Evolutionary conservation across 352 stramenopile genomes (phyloP).

Genomic region (Labyrinthula sp.): DNA sequence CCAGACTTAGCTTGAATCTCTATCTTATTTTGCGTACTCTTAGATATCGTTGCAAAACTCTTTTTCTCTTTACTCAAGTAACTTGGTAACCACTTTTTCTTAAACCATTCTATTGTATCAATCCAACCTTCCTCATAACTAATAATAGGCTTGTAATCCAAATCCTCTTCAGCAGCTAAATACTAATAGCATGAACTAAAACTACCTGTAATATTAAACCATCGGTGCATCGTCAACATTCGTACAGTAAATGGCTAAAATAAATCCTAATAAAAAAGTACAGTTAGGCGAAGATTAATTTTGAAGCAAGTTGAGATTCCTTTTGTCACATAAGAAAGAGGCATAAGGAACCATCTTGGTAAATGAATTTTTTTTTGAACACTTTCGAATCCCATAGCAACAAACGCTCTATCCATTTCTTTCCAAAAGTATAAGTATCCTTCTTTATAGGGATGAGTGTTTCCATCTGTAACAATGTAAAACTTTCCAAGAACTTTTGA

Average conservation of each 20-base stretch:
- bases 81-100: too few species aligned
- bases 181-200: constrained; percentile 53
- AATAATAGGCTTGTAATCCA: constrained; percentile 55
- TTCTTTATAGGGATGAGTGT: too few species aligned
- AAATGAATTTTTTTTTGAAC: constrained; percentile 50
- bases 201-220: constrained; percentile 43
- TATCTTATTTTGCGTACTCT: too few species aligned
- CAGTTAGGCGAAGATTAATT: constrained; percentile 50
- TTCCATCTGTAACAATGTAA: constrained; percentile 64
- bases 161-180: constrained; percentile 49
- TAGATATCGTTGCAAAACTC: too few species aligned
- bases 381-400: constrained; percentile 50
- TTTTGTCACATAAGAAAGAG: constrained; percentile 42
- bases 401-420: constrained; percentile 45
- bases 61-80: too few species aligned
- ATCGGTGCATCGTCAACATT: constrained; percentile 56
- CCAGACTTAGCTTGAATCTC: too few species aligned
- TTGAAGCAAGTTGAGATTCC: constrained; percentile 33
- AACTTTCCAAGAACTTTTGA: constrained; percentile 56
- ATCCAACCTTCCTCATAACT: constrained; percentile 52
- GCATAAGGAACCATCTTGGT: constrained; percentile 44
- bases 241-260: constrained; percentile 58
- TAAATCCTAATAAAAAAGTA: too few species aligned
- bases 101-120: constrained; percentile 57
- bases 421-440: constrained; percentile 55